A percentile compares a stretch with the other conserved stretches of the same genome.
Evolutionary conservation across 2,329 filamentous ascomycete genomes (phyloP).

Genomic region (Lecanicillium sp.): DNA sequence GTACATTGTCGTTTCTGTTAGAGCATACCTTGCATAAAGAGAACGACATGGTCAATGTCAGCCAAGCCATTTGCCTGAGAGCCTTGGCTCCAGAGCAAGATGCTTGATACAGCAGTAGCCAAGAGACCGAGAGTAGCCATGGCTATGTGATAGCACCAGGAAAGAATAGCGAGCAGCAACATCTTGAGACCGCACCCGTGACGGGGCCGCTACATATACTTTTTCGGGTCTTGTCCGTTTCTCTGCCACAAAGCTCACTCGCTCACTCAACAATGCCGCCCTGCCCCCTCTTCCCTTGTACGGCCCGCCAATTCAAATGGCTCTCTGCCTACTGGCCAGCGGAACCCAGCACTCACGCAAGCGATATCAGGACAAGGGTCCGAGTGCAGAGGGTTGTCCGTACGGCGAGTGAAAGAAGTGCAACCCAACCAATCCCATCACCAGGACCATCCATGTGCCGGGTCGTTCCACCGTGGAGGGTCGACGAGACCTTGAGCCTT

Average conservation of each 20-base stretch:
- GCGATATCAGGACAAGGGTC: too few relatives aligned
- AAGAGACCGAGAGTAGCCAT: constrained; percentile 6
- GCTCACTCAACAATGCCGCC: too few relatives aligned
- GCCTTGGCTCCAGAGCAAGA: constrained; percentile 1
- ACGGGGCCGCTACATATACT: constrained; percentile 2
- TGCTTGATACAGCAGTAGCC: constrained; percentile 2
- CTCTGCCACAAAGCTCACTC: too few relatives aligned
- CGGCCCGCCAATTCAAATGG: too few relatives aligned
- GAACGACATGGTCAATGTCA: constrained; percentile 48
- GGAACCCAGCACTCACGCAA: too few relatives aligned
- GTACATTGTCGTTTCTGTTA: not conserved
- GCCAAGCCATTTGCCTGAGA: constrained; percentile 4
- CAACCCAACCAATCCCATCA: constrained; percentile 4
- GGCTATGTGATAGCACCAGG: constrained; percentile 1
- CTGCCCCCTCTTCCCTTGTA: too few relatives aligned
- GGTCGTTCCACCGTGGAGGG: too few relatives aligned
- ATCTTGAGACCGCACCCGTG: not conserved
- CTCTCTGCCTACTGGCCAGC: too few relatives aligned
- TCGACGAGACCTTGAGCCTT: too few relatives aligned
- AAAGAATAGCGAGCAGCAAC: constrained; percentile 1
- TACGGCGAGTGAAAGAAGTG: too few relatives aligned
- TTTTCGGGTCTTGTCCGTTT: too few relatives aligned
- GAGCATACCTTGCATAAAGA: constrained; percentile 43
- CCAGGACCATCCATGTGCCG: constrained; percentile 5
- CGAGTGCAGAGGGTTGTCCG: too few relatives aligned